Conservation (phyloP, 768 basidiomycete genomes). For the Mycena polygramma region DNA sequence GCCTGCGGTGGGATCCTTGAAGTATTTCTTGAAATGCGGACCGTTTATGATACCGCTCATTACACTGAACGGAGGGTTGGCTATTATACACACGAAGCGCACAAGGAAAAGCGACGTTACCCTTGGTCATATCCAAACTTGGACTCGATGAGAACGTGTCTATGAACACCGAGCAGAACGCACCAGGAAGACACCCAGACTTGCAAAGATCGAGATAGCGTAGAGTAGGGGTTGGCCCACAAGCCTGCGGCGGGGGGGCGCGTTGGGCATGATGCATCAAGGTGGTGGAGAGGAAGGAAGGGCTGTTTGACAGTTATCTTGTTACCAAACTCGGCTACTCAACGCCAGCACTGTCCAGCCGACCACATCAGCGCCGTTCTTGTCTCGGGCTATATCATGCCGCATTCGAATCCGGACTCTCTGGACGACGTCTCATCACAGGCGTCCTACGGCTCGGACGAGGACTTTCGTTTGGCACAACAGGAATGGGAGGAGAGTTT, state of each 20-base stretch:
- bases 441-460: constrained; percentile 72
- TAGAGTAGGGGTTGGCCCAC: constrained; percentile 86
- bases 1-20: constrained; percentile 80
- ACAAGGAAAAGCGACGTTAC: constrained; percentile 52
- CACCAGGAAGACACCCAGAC: constrained; percentile 88
- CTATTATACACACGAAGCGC: constrained; percentile 20
- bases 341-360: not conserved
- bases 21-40: constrained; percentile 85
- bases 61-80: constrained; percentile 61
- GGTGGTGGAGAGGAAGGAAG: constrained; percentile 32
- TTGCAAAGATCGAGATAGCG: constrained; percentile 83
- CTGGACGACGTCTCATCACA: constrained; percentile 71
- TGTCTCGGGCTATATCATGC: constrained; percentile 59
- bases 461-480: constrained; percentile 83
- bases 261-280: constrained; percentile 69
- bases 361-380: constrained; percentile 15
- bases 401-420: constrained; percentile 67
- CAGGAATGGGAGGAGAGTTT: constrained; percentile 96
- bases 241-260: constrained; percentile 54
- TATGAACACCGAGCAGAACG: constrained; percentile 44
- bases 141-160: constrained; percentile 19
- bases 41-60: constrained; percentile 95
- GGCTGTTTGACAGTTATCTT: not conserved
- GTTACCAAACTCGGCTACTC: not conserved
- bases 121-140: constrained; percentile 93